Evolutionary conservation across 345 rosid genomes (phyloP), one percentile per base, ranked within the genome.

Genomic region (Aegle marmelos): DNA sequence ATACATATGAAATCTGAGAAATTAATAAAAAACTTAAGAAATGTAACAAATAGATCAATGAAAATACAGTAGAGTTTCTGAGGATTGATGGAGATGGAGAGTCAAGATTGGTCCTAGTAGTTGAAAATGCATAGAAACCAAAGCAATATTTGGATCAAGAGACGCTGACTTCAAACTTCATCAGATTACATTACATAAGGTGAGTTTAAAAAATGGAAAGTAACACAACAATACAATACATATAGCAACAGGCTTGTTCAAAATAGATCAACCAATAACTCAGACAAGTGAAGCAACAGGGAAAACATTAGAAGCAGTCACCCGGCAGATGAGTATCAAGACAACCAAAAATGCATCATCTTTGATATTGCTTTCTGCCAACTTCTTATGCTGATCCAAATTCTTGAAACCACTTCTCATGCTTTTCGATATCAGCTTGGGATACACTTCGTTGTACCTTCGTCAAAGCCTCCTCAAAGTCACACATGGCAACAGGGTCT

Each of bases 401-500:
- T 81, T 97, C 99, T 9, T 86, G 1, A 78, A 97, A 91, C 98
- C 99, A 97, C 84, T 97, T 94, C 88, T 97, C 99, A 30, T 97
- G 98, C 87, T 90, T 92, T 83, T 94, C 99, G 0, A 94, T 97
- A 79, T 97, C 99, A 0, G 93, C 81, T 76, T 89, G 88, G n/a
- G 94, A 94, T 61, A 97, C 99, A 86, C 99, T 97, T 30, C 91
- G 87, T 54, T 97, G 99, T 74, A 97, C 99, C 89, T 97, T 97
- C 70, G 77, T 84, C 68, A 97, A 80, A 28, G 99, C 99, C 82
- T 97, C 99, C 75, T 97, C 98, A 61, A 97, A 97, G 83, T 97
- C 99, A n/a, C 99, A 97, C 99, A 93, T 97, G 0, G 95, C 99
- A 3, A 97, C 92, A 1, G 99, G 99, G 79, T 97, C 99, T 33